A percentile compares a stretch with the other conserved stretches of the same genome.
Evolutionary conservation across 2,329 filamentous ascomycete genomes (phyloP).

Genomic region (Coleophoma crateriformis): DNA sequence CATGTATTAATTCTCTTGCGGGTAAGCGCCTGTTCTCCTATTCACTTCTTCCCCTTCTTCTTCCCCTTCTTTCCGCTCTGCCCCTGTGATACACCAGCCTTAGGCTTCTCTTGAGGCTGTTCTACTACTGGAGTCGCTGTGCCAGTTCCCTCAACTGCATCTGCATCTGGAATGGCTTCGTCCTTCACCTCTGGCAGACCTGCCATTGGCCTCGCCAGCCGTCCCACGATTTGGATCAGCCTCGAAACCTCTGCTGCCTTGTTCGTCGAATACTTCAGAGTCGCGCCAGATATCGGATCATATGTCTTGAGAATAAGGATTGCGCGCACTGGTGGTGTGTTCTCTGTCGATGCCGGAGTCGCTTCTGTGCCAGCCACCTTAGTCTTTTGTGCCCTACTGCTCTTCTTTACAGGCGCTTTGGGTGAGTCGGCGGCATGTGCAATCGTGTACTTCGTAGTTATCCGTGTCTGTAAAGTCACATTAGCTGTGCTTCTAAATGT

Average conservation of each 20-base stretch:
- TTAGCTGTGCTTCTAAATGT: conserved; percentile 4
- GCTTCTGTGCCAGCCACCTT: conserved; percentile 17
- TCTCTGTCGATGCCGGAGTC: conserved; percentile 25
- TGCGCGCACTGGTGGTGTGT: conserved; percentile 46
- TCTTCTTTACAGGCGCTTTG: conserved; percentile 5
- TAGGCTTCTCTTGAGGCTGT: conserved; percentile 47
- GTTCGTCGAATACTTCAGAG: conserved; percentile 85
- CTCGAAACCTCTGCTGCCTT: conserved; percentile 87
- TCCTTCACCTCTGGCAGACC: conserved; percentile 39
- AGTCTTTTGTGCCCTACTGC: conserved; percentile 18
- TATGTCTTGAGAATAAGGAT: conserved; percentile 83
- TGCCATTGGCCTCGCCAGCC: conserved; percentile 65
- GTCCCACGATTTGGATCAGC: conserved; percentile 69
- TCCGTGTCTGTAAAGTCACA: conserved; percentile 59
- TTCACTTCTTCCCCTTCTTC: conserved; percentile 66
- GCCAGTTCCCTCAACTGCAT: conserved; percentile 4
- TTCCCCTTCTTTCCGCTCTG: conserved; percentile 56
- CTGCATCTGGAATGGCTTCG: conserved; percentile 27
- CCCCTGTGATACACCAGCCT: conserved; percentile 15
- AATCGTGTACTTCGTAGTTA: conserved; percentile 90
- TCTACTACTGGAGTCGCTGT: conserved; percentile 20
- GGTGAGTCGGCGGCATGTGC: conserved; percentile 31
- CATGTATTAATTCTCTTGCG: too few species aligned
- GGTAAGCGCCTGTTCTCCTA: neutral
- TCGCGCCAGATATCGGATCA: conserved; percentile 74